Conservation (phyloP, 805 yeast species). For the Metschnikowia vanudenii region DNA sequence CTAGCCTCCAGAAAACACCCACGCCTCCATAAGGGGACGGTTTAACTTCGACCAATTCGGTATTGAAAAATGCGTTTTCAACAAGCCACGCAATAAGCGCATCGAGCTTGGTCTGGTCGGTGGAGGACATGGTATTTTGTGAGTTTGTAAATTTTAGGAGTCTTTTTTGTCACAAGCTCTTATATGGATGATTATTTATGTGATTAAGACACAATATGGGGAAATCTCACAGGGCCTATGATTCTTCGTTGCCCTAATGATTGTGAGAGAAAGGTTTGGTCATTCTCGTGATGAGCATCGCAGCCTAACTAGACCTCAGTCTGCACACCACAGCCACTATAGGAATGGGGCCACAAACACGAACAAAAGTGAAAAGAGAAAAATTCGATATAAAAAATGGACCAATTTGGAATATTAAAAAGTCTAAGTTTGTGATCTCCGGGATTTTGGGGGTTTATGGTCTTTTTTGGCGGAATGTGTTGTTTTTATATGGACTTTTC, state of each 20-base stretch:
- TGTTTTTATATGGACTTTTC: too few species aligned
- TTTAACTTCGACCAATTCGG: conserved; percentile 42
- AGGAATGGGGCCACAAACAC: neutral
- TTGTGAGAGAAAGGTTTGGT: neutral
- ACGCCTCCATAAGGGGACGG: conserved; percentile 59
- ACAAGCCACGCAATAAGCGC: conserved; percentile 53
- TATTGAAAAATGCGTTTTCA: conserved; percentile 55
- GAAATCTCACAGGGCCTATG: too few species aligned
- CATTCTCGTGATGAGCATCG: conserved; percentile 18
- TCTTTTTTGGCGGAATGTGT: too few species aligned
- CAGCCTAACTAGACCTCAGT: conserved; percentile 1
- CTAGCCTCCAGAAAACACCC: conserved; percentile 61
- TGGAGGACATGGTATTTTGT: conserved; percentile 19
- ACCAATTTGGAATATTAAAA: too few species aligned
- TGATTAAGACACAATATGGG: too few species aligned
- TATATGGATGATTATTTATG: too few species aligned
- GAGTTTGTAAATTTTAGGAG: too few species aligned
- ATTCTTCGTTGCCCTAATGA: neutral
- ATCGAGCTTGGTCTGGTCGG: conserved; percentile 17
- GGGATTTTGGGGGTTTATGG: too few species aligned
- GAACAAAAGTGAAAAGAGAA: too few species aligned
- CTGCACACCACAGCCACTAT: neutral
- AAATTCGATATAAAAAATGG: too few species aligned
- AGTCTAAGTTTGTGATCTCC: too few species aligned
- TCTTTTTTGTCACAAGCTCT: neutral